phyloP scores from a whole-genome alignment of 495 filamentous ascomycete genomes.

The Hyphodiscus hymeniophilus region DNA sequence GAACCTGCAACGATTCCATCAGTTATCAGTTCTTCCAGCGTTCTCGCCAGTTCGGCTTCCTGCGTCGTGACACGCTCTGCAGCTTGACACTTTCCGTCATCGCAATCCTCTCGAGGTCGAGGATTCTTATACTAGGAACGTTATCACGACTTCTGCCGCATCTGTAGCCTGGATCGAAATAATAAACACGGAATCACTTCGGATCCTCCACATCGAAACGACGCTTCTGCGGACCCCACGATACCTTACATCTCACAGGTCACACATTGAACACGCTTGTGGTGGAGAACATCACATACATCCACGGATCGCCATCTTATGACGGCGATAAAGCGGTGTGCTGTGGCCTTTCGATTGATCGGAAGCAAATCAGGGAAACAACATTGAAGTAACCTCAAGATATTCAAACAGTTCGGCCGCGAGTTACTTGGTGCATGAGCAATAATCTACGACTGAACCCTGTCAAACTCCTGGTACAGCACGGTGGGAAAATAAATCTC shows the following conservation, averaged over 20 bases:
- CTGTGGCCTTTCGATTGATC: neutral
- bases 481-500: neutral
- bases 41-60: neutral
- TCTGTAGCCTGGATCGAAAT: slow-evolving; percentile 8
- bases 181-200: neutral
- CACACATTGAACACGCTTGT: slow-evolving; percentile 3
- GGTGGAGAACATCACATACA: neutral
- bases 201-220: slow-evolving; percentile 1
- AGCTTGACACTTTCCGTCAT: neutral
- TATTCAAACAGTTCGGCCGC: neutral
- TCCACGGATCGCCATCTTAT: slow-evolving; percentile 4
- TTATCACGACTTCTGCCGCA: neutral
- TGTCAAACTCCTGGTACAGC: too few relatives aligned
- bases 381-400: neutral
- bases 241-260: slow-evolving; percentile 5
- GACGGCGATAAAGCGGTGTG: neutral
- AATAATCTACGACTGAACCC: neutral
- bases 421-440: neutral
- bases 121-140: neutral
- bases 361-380: neutral
- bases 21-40: neutral
- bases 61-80: slow-evolving; percentile 4
- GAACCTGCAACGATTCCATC: neutral
- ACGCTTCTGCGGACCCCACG: neutral
- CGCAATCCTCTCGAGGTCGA: neutral